A percentile compares a stretch with the other conserved stretches of the same genome.
These are phyloP conservation scores for Helianthus tuberosus DNA, from an alignment of 129 eudicot species.

Conservation along the genomic window DNA sequence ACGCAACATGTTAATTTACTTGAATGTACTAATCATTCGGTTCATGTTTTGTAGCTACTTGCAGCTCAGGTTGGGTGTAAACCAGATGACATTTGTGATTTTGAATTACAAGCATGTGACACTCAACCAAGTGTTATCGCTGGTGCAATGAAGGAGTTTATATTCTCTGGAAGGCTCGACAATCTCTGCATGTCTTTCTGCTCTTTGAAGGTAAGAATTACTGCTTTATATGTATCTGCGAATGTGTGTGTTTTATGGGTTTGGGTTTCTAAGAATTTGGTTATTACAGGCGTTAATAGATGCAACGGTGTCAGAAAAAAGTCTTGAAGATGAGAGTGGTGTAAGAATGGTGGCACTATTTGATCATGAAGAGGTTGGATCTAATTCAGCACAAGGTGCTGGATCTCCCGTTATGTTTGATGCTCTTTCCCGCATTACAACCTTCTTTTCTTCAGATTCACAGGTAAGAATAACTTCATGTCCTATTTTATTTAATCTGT, in stretches of 20 bases:
- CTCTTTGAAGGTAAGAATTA: conserved; percentile 74
- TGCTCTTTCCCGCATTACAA: conserved; percentile 81
- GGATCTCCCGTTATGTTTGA: conserved; percentile 97
- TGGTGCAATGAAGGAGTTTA: conserved; percentile 90
- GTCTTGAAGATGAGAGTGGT: conserved; percentile 85
- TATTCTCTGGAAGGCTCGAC: conserved; percentile 96
- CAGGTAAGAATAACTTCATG: conserved; percentile 43
- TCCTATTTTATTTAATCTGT: neutral
- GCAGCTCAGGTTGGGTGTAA: conserved; percentile 73
- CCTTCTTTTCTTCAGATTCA: conserved; percentile 63
- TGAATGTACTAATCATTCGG: conserved; percentile 19
- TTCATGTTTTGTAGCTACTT: conserved; percentile 55
- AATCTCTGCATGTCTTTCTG: conserved; percentile 98
- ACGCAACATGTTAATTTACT: neutral
- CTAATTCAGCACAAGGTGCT: conserved; percentile 99
- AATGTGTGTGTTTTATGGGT: neutral
- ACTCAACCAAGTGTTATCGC: conserved; percentile 93
- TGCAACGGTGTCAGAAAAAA: conserved; percentile 61
- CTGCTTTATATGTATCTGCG: neutral
- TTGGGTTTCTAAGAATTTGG: neutral
- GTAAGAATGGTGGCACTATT: conserved; percentile 92
- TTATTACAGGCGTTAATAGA: conserved; percentile 76
- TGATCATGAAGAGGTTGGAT: conserved; percentile 98
- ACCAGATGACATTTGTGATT: conserved; percentile 86
- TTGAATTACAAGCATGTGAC: conserved; percentile 97